Evolutionary conservation across 2,329 filamentous ascomycete genomes (phyloP).

Genomic region (Cladosporium sp.): DNA sequence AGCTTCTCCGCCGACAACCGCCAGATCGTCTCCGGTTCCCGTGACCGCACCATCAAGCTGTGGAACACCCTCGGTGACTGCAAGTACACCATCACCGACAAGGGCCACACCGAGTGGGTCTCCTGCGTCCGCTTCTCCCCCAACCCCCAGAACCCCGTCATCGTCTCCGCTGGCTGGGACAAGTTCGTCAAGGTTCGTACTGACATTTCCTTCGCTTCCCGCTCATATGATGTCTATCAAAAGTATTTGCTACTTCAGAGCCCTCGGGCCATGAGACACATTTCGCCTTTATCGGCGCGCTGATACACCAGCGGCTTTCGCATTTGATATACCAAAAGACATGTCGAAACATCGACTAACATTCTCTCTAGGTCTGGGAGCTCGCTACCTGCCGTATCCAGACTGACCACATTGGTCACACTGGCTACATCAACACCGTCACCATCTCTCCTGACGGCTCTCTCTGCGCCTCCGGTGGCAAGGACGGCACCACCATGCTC

Average conservation of each 20-base stretch:
- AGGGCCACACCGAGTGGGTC: slow-evolving; percentile 99
- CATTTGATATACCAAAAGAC: not conserved
- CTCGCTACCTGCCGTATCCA: slow-evolving; percentile 98
- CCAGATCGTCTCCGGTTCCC: slow-evolving; percentile 98
- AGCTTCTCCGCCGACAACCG: slow-evolving; percentile 99
- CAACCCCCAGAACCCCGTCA: slow-evolving; percentile 99
- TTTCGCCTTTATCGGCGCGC: slow-evolving; percentile 71
- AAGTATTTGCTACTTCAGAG: slow-evolving; percentile 99
- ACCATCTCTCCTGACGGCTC: slow-evolving; percentile 99
- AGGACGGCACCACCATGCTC: slow-evolving; percentile 99
- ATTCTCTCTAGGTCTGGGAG: slow-evolving; percentile 78
- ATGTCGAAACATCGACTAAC: slow-evolving; percentile 13
- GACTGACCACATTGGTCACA: slow-evolving; percentile 99
- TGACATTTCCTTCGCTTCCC: slow-evolving; percentile 27
- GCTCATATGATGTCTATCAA: slow-evolving; percentile 75
- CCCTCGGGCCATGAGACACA: slow-evolving; percentile 94
- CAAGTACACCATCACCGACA: slow-evolving; percentile 99
- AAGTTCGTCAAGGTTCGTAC: slow-evolving; percentile 97
- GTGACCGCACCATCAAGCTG: slow-evolving; percentile 98
- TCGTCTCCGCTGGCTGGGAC: slow-evolving; percentile 98
- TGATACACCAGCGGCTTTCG: slow-evolving; percentile 50
- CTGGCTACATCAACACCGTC: slow-evolving; percentile 99
- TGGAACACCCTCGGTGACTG: slow-evolving; percentile 99
- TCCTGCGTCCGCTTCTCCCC: slow-evolving; percentile 99
- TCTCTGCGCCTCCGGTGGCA: slow-evolving; percentile 97